Conservation (phyloP, 192 early-diverging fungal species). For the Coemansia sp. region DNA sequence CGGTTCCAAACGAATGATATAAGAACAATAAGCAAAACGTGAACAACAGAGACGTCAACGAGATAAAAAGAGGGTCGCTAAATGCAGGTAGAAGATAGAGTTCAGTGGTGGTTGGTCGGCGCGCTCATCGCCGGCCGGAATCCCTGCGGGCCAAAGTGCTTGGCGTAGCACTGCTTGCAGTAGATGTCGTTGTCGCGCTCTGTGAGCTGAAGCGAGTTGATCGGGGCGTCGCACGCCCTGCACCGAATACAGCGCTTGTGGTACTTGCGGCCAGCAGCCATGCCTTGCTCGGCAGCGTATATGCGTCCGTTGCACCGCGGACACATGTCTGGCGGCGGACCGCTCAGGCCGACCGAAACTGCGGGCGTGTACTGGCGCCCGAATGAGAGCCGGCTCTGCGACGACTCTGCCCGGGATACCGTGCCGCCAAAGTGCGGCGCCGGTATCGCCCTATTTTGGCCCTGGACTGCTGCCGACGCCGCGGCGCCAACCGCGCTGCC, state of each 20-base stretch:
- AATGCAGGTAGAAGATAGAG: conserved; percentile 4
- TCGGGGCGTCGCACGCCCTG: conserved; percentile 28
- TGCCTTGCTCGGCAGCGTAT: conserved; percentile 44
- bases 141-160: conserved; percentile 49
- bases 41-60: not conserved
- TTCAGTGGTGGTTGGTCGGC: conserved; percentile 29
- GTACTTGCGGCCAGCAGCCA: conserved; percentile 50
- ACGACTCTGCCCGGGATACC: conserved; percentile 16
- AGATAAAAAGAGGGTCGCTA: not conserved
- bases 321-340: conserved; percentile 38
- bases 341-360: conserved; percentile 8
- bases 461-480: conserved; percentile 33
- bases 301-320: conserved; percentile 44
- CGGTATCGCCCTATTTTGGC: conserved; percentile 12
- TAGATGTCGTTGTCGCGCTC: conserved; percentile 50
- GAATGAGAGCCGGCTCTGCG: conserved; percentile 29
- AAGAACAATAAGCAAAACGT: not conserved
- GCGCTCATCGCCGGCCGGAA: conserved; percentile 27
- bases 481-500: conserved; percentile 38
- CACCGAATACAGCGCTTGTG: conserved; percentile 49
- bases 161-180: conserved; percentile 50
- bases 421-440: not conserved
- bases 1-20: not conserved
- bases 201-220: conserved; percentile 42
- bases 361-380: conserved; percentile 34